These are phyloP conservation scores for Tanacetum coccineum DNA, from an alignment of 129 eudicot genomes.

Conservation along the genomic window DNA sequence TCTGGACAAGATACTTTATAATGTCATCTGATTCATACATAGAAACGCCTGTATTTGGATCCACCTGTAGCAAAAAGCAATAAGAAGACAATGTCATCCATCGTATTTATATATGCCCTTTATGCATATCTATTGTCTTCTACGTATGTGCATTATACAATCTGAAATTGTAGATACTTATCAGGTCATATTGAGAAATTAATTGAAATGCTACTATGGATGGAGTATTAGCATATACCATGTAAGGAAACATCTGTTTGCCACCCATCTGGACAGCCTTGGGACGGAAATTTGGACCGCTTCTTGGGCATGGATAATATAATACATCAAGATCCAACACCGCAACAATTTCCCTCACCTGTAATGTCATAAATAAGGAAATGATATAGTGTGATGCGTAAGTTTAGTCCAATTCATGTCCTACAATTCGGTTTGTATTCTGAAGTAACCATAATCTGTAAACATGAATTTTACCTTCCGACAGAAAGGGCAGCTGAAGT, in stretches of 20 bases:
- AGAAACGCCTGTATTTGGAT: conserved; percentile 94
- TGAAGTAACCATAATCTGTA: too few species aligned
- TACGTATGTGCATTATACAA: background rate
- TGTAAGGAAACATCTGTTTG: conserved; percentile 86
- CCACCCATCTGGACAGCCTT: conserved; percentile 91
- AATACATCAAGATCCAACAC: conserved; percentile 90
- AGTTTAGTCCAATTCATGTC: background rate
- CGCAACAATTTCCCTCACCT: conserved; percentile 97
- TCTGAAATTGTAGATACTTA: too few species aligned
- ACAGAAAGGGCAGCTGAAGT: conserved; percentile 93
- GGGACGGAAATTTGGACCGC: conserved; percentile 93
- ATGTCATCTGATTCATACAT: conserved; percentile 99
- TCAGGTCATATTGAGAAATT: background rate
- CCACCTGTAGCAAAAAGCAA: conserved; percentile 59
- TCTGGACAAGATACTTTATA: conserved; percentile 76
- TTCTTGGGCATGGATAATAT: conserved; percentile 94
- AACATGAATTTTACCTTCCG: conserved; percentile 58
- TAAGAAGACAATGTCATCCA: background rate
- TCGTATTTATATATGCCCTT: background rate
- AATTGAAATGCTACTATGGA: background rate
- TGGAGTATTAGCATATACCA: conserved; percentile 41
- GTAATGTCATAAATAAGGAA: conserved; percentile 14
- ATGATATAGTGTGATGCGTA: background rate
- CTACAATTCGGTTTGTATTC: background rate
- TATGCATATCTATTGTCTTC: background rate